These are phyloP conservation scores for Borealophlyctis nickersoniae DNA, from an alignment of 192 early-diverging fungal genomes.

Conservation along the genomic window DNA sequence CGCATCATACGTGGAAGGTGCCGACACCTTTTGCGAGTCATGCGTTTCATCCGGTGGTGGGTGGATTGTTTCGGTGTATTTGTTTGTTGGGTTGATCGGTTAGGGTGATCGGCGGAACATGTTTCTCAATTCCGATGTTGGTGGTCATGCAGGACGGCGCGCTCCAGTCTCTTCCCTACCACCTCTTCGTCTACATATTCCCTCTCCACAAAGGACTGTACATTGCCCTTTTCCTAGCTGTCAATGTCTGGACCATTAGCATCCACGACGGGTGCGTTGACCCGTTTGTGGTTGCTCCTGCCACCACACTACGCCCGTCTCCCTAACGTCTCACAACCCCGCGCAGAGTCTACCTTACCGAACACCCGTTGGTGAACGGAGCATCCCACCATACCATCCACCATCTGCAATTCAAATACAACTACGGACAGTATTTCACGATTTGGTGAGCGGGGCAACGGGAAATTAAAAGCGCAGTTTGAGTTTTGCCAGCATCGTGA, in stretches of 20 bases:
- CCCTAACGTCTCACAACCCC: background rate
- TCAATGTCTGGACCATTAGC: constrained; percentile 91
- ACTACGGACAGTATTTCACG: constrained; percentile 96
- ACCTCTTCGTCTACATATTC: constrained; percentile 81
- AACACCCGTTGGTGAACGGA: constrained; percentile 68
- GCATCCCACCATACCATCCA: constrained; percentile 92
- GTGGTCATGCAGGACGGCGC: constrained; percentile 70
- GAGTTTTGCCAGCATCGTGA: too few relatives aligned
- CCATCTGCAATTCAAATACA: constrained; percentile 97
- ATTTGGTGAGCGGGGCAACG: too few relatives aligned
- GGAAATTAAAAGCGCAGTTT: too few relatives aligned
- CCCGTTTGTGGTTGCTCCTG: background rate
- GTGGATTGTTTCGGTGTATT: constrained; percentile 6
- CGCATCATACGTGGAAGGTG: constrained; percentile 82
- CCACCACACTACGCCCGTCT: background rate
- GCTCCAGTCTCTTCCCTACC: constrained; percentile 86
- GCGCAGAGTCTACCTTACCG: constrained; percentile 60
- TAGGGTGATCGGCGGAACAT: background rate
- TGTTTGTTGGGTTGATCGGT: background rate
- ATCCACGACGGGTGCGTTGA: constrained; percentile 81
- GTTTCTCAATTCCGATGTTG: background rate
- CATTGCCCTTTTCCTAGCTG: constrained; percentile 71
- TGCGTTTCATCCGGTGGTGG: constrained; percentile 80
- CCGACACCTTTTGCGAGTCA: constrained; percentile 90
- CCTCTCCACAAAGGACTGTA: constrained; percentile 88